phyloP scores from a whole-genome alignment of 768 basidiomycete genomes.

The Boletus patriciae region DNA sequence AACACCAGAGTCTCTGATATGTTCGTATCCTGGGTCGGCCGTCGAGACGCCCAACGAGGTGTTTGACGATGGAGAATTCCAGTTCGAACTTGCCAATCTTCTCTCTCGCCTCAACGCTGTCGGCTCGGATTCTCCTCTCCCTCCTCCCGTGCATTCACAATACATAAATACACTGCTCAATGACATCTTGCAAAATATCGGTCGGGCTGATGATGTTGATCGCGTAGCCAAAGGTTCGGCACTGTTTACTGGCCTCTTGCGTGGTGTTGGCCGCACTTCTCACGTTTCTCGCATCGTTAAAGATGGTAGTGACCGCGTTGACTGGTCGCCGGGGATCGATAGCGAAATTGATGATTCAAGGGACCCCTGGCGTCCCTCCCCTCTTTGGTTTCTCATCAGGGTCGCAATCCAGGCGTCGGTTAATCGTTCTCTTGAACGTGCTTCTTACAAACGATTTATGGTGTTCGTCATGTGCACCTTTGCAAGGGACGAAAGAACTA shows the following conservation, averaged over 20 bases:
- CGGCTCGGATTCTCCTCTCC: too few relatives aligned
- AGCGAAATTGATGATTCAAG: too few relatives aligned
- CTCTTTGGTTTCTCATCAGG: slow-evolving; percentile 35
- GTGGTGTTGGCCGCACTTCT: too few relatives aligned
- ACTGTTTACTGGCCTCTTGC: background rate
- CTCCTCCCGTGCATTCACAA: too few relatives aligned
- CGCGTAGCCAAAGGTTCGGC: slow-evolving; percentile 13
- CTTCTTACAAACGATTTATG: slow-evolving; percentile 49
- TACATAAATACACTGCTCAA: too few relatives aligned
- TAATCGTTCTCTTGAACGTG: slow-evolving; percentile 1
- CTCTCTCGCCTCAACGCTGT: too few relatives aligned
- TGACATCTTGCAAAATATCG: too few relatives aligned
- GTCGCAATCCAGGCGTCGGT: slow-evolving; percentile 31
- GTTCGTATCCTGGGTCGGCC: slow-evolving; percentile 42
- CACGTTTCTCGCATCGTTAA: too few relatives aligned
- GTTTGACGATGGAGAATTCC: background rate
- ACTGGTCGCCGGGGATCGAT: too few relatives aligned
- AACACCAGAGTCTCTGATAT: too few relatives aligned
- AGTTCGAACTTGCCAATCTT: background rate
- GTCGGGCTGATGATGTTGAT: slow-evolving; percentile 3
- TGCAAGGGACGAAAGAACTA: slow-evolving; percentile 19
- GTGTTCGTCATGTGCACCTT: slow-evolving; percentile 37
- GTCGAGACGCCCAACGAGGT: slow-evolving; percentile 29
- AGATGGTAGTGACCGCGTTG: too few relatives aligned
- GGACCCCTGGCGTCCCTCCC: slow-evolving; percentile 33